Evolutionary conservation across 192 early-diverging fungal species (phyloP), one percentile per base, ranked within the genome.

Genomic region (Allomyces javanicus): DNA sequence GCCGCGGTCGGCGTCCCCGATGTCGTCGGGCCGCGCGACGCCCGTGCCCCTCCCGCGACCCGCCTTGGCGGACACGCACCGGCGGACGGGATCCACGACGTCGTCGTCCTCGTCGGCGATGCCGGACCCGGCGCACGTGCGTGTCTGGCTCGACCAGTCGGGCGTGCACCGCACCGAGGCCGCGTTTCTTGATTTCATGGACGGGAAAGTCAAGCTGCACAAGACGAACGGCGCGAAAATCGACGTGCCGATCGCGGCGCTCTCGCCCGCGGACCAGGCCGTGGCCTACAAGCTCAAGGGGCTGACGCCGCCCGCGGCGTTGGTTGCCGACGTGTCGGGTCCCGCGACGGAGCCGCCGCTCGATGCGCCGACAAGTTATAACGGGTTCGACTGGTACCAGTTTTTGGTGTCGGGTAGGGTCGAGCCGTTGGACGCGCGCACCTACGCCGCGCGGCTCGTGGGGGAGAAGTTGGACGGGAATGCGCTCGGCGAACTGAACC

Each of bases 161-260:
- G 94, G 92, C 65, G 75, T 89, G 1, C 97, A 94, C 78, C 90
- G 81, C 62, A 92, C 95, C 2, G 90, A 97, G 40, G 96, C 96
- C 10, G 84, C 90, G 72, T 95, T 87, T 43, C 44, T 97, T 21
- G 73, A 78, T 25, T 82, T 88, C 64, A 64, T 76, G 23, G 88
- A 94, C n/a, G 88, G 87, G 64, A 89, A 91, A 66, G 85, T 93
- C 43, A 87, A 94, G 24, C 72, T 99, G 62, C 93, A 95, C 74
- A 99, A 99, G 71, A 74, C 83, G 5, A 99, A 99, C 72, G 91
- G 92, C 67, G 92, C 93, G 64, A 93, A 85, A 62, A 97, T 99
- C 72, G 86, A 80, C 25, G 96, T 99, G 12, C 86, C 92, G 2
- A 72, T 95, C 40, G 86, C 89, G 7, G 94, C 96, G 70, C 86